Base-by-base conservation (phyloP, 2,329 filamentous ascomycete genomes). In the Alternaria gansuensis region DNA sequence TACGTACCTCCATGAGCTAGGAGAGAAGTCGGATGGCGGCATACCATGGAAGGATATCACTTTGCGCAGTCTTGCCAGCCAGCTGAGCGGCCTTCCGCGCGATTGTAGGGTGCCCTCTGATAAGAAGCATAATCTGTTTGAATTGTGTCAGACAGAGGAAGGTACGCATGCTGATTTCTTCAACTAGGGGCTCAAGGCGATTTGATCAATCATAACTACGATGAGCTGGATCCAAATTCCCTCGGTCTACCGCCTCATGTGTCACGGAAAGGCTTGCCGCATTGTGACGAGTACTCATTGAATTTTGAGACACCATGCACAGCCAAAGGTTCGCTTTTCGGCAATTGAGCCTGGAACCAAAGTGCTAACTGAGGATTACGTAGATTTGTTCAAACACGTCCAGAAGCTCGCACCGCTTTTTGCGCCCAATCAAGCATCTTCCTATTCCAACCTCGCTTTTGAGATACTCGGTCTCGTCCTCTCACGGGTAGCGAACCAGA, bases 41-140 rank as follows among this genome's bases (percentile, higher is more conserved):
- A 66, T 77, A 34, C 71, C 72, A 3, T 81, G 78, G 77, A 76
- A 79, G 28, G 75, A 80, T 49, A 80, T 81, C 50, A 81, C 79
- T 1, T 63, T 81, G 51, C 72, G 79, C 8, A 75, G 67, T 43
- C 64, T 81, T n/a, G 78, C 79, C 1, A 79, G 78, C 61, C 80
- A 81, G 51, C 62, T 81, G 24, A 74, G 75, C 52, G 79, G 79
- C 28, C 74, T 81, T 31, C 78, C 79, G 11, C 70, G 79, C 34
- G 78, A 81, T 41, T 78, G 77, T 70, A 71, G 36, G 66, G 48
- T 54, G 9, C 44, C 34, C 5, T 8, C 10, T 31, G 29, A 31
- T 13, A 23, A 23, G 23, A 6, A 50, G 2, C 36, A 34, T 2
- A 44, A 41, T 50, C 31, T 43, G 33, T 34, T 48, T 11, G 39